A percentile compares a stretch with the other conserved stretches of the same genome.
These are phyloP conservation scores for Medakamo hakoo DNA, from an alignment of 139 green algal genomes.

Conservation along the genomic window DNA sequence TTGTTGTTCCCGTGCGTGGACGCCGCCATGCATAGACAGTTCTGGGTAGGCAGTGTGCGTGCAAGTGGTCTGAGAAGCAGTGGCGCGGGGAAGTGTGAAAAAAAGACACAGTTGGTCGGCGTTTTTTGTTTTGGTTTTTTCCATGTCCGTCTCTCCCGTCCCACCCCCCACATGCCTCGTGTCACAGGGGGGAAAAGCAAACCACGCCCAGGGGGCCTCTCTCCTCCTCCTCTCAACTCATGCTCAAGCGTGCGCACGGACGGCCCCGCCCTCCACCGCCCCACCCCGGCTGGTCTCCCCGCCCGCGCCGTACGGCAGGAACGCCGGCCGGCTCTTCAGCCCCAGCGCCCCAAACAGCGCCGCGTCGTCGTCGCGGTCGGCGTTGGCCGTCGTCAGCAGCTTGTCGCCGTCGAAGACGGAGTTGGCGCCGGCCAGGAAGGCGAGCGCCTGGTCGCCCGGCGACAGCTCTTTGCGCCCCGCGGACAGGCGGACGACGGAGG, in stretches of 20 bases:
- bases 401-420: constrained; percentile 96
- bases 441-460: constrained; percentile 64
- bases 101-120: neutral
- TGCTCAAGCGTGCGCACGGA: neutral
- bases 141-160: too few species aligned
- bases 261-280: neutral
- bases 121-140: neutral
- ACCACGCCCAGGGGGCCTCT: too few species aligned
- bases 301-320: constrained; percentile 58
- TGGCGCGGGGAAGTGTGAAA: neutral
- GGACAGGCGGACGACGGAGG: constrained; percentile 74
- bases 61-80: too few species aligned
- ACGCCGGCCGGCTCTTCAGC: constrained; percentile 55
- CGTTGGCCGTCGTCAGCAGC: constrained; percentile 95
- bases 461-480: constrained; percentile 54
- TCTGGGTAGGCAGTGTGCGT: too few species aligned
- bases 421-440: constrained; percentile 96
- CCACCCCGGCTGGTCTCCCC: constrained; percentile 1
- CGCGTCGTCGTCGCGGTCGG: constrained; percentile 48
- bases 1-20: too few species aligned
- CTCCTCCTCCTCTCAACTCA: neutral
- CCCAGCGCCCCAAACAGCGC: constrained; percentile 74
- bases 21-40: too few species aligned
- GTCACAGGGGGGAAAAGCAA: too few species aligned
- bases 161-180: too few species aligned